These are phyloP conservation scores for Backusella tuberculispora DNA, from an alignment of 192 early-diverging fungal genomes.

Conservation along the genomic window DNA sequence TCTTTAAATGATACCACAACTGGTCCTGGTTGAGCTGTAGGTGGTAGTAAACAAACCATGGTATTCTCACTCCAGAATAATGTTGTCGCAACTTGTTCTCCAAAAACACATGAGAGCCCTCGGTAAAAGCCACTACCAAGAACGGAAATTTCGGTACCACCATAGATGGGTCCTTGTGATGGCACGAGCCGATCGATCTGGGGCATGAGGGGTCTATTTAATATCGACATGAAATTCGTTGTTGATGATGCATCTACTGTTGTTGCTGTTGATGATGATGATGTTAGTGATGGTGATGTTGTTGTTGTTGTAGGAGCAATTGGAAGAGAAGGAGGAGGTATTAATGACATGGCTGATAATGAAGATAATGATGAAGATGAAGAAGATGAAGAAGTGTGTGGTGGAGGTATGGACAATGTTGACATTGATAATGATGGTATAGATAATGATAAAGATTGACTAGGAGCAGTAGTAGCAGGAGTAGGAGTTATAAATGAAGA, in stretches of 20 bases:
- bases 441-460: neutral
- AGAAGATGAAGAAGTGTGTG: constrained; percentile 23
- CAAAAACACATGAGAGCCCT: constrained; percentile 73
- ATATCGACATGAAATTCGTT: constrained; percentile 25
- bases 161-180: constrained; percentile 80
- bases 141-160: constrained; percentile 85
- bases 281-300: constrained; percentile 33
- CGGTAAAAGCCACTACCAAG: constrained; percentile 82
- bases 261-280: constrained; percentile 20
- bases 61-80: constrained; percentile 81
- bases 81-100: constrained; percentile 71
- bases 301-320: constrained; percentile 36
- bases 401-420: neutral
- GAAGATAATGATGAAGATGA: constrained; percentile 22
- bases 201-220: neutral
- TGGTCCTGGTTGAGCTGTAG: constrained; percentile 70
- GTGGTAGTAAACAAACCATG: constrained; percentile 84
- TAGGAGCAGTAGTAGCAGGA: neutral
- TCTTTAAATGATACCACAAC: constrained; percentile 68
- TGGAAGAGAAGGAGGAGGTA: constrained; percentile 36
- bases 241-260: neutral
- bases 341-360: constrained; percentile 39
- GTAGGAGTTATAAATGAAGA: neutral
- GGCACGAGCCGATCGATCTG: constrained; percentile 80
- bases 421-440: neutral